Evolutionary conservation across 352 stramenopile genomes (phyloP).

Genomic region (Phytophthora rubi): DNA sequence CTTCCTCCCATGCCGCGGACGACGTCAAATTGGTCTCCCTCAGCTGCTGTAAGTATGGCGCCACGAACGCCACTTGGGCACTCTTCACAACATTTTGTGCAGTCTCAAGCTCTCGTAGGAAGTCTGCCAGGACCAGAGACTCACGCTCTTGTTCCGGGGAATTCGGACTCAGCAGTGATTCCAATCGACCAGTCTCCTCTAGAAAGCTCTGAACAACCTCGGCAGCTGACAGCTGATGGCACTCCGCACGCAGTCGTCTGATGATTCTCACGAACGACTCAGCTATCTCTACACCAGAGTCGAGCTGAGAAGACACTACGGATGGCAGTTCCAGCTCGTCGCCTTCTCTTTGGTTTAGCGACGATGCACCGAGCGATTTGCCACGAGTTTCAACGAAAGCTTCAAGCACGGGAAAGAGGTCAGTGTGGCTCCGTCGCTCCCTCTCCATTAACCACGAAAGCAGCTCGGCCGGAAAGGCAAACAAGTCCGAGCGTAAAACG

Average conservation of each 20-base stretch:
- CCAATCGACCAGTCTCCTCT: conserved; percentile 52
- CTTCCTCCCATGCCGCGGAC: conserved; percentile 25
- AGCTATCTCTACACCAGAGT: conserved; percentile 38
- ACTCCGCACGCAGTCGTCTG: conserved; percentile 49
- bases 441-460: conserved; percentile 75
- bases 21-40: conserved; percentile 47
- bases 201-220: conserved; percentile 74
- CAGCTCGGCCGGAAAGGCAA: conserved; percentile 59
- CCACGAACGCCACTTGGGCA: conserved; percentile 67
- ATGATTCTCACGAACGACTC: conserved; percentile 51
- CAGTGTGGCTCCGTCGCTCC: conserved; percentile 51
- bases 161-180: conserved; percentile 53
- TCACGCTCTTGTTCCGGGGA: conserved; percentile 58
- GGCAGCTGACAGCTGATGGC: conserved; percentile 54
- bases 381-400: conserved; percentile 50
- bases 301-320: conserved; percentile 17
- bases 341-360: conserved; percentile 14
- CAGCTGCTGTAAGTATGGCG: conserved; percentile 75
- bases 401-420: conserved; percentile 62
- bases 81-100: conserved; percentile 66
- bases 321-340: conserved; percentile 12
- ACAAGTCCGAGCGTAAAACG: conserved; percentile 69
- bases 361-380: conserved; percentile 23
- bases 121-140: conserved; percentile 69
- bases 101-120: conserved; percentile 67